Evolutionary conservation across 2,329 filamentous ascomycete genomes (phyloP), one percentile per base, ranked within the genome.

Genomic region (Stagonosporopsis rhizophila): DNA sequence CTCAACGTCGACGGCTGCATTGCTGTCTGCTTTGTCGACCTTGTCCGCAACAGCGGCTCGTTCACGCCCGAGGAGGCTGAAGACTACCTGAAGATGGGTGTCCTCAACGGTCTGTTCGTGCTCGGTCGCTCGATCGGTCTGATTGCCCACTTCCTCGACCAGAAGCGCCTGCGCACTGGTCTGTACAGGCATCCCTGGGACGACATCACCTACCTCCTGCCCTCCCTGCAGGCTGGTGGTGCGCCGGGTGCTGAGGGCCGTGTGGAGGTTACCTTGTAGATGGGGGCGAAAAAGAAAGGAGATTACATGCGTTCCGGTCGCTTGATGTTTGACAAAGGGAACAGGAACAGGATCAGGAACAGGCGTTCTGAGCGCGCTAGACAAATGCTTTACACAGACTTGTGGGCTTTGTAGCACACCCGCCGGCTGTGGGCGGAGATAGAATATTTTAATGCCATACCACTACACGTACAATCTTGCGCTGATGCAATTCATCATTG

Each of bases 91-190:
- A 87, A 88, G 80, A 99, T 98, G 93, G 95, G 95, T 86, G 95
- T 99, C 44, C 88, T 99, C 72, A 99, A 99, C 86, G 95, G 95
- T 84, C 90, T 99, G 60, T 99, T 99, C 85, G 95, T 99, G 42
- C 88, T 99, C 59, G 95, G 95, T 75, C 90, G 95, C 76, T 92
- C 87, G 79, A 99, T 99, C 75, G 95, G 95, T 91, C 86, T 99
- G 68, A 99, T 99, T 89, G 95, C 95, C 75, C 95, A 99, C 82
- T 98, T 94, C 87, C 89, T 99, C 73, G 95, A 99, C 83, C 95
- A 99, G 87, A 99, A 99, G 93, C 89, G 95, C 81, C 87, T 99
- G 80, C 90, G 94, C 74, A 99, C 95, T 75, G 95, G 95, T 78
- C 88, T 99, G 66, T 99, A 99, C 90, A 90, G 95, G 62, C 75